These are phyloP conservation scores for Euphorbia tirucalli DNA, from an alignment of 345 rosid species.

Conservation along the genomic window DNA sequence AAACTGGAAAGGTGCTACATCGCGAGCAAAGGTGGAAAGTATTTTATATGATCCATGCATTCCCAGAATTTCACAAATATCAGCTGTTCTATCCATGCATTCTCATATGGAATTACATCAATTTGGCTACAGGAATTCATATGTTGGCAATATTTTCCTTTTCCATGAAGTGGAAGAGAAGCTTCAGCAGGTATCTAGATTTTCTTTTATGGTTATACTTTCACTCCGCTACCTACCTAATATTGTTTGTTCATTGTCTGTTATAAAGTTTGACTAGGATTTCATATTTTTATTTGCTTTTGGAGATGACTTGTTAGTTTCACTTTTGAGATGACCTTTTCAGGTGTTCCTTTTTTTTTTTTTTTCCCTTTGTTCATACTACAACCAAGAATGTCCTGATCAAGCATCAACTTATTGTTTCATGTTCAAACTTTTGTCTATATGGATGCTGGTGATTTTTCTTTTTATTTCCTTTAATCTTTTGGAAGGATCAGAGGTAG, in stretches of 20 bases:
- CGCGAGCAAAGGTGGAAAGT: background rate
- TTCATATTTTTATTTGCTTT: background rate
- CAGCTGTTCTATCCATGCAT: background rate
- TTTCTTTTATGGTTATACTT: background rate
- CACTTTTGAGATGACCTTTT: background rate
- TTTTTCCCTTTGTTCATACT: background rate
- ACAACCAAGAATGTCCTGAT: background rate
- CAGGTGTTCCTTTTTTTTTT: background rate
- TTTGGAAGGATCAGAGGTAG: background rate
- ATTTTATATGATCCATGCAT: background rate
- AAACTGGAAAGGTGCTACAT: background rate
- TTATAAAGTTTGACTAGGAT: background rate
- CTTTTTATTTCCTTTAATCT: background rate
- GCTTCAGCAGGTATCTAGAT: constrained; percentile 55
- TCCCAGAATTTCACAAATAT: background rate
- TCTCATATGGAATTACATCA: background rate
- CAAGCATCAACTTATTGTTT: background rate
- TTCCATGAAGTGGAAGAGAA: constrained; percentile 73
- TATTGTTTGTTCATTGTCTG: constrained; percentile 1
- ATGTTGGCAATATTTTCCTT: constrained; percentile 66
- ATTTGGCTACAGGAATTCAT: constrained; percentile 65
- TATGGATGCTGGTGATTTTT: constrained; percentile 2
- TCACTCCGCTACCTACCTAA: background rate
- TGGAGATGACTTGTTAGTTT: background rate
- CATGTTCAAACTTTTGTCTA: background rate